These are phyloP conservation scores for Geotrichum candidum DNA, from an alignment of 1,139 yeast species.

Conservation along the genomic window DNA sequence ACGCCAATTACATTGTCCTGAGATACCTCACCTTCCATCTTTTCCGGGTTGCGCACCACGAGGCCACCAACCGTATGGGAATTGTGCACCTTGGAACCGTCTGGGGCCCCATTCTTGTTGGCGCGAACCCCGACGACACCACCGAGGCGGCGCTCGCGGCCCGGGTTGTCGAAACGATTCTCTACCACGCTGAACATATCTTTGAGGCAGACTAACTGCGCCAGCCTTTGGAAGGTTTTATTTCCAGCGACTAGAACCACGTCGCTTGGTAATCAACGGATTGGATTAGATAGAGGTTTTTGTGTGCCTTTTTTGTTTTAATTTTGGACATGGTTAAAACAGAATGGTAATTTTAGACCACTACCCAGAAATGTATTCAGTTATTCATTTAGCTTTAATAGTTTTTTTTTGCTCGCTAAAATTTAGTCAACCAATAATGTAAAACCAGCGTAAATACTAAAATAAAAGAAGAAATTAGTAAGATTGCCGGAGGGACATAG, in stretches of 20 bases:
- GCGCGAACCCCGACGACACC: slow-evolving; percentile 55
- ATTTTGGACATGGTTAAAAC: no score
- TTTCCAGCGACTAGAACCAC: neutral
- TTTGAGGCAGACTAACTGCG: slow-evolving; percentile 6
- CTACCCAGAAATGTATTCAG: neutral
- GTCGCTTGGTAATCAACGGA: neutral
- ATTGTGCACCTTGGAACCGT: slow-evolving; percentile 72
- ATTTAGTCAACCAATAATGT: no score
- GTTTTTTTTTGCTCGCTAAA: no score
- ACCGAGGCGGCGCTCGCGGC: slow-evolving; percentile 79
- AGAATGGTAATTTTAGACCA: neutral
- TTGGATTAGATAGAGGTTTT: no score
- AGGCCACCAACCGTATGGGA: slow-evolving; percentile 69
- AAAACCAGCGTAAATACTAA: no score
- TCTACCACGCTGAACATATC: slow-evolving; percentile 32
- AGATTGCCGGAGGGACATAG: no score
- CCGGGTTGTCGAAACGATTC: slow-evolving; percentile 74
- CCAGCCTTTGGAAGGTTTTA: neutral
- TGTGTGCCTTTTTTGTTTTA: no score
- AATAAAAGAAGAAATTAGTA: no score
- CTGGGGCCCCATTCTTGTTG: slow-evolving; percentile 88
- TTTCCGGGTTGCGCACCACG: slow-evolving; percentile 61
- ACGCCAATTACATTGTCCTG: slow-evolving; percentile 88
- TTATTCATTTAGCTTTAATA: no score
- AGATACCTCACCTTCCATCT: slow-evolving; percentile 80